Percentiles rank a stretch among this genome's conserved stretches.
phyloP scores from a whole-genome alignment of 2,329 filamentous ascomycete genomes.

The Uncinocarpus reesii region DNA sequence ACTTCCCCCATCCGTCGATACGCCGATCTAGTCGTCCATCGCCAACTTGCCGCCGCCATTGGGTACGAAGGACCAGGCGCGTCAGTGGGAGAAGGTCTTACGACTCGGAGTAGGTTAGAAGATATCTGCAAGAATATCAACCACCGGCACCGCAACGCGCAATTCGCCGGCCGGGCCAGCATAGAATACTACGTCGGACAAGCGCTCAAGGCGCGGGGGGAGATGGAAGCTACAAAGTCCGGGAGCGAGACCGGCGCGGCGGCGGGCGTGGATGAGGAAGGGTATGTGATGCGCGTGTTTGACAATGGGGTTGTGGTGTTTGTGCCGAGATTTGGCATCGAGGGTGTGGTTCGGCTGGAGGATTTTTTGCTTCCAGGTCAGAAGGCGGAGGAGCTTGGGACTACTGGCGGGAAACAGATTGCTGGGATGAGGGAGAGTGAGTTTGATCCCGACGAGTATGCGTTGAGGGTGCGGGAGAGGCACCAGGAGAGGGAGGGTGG shows the following conservation, averaged over 20 bases:
- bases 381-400: slow-evolving; percentile 19
- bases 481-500: slow-evolving; percentile 49
- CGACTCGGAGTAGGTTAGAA: slow-evolving; percentile 75
- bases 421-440: slow-evolving; percentile 53
- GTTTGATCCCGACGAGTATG: slow-evolving; percentile 80
- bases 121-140: slow-evolving; percentile 98
- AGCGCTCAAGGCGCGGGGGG: slow-evolving; percentile 65
- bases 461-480: slow-evolving; percentile 51
- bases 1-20: slow-evolving; percentile 95
- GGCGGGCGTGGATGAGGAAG: slow-evolving; percentile 62
- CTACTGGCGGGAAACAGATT: slow-evolving; percentile 10
- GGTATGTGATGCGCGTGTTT: slow-evolving; percentile 94
- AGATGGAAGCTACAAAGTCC: slow-evolving; percentile 28
- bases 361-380: slow-evolving; percentile 56
- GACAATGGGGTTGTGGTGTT: slow-evolving; percentile 96
- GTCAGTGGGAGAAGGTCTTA: slow-evolving; percentile 66
- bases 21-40: slow-evolving; percentile 87
- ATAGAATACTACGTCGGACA: slow-evolving; percentile 98
- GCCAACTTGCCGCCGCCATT: slow-evolving; percentile 90
- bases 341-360: slow-evolving; percentile 75
- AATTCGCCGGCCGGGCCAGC: slow-evolving; percentile 84
- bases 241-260: slow-evolving; percentile 9
- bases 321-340: slow-evolving; percentile 89
- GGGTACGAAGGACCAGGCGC: slow-evolving; percentile 59
- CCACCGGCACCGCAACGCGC: slow-evolving; percentile 88